A percentile compares a stretch with the other conserved stretches of the same genome.
Evolutionary conservation across 768 basidiomycete genomes (phyloP).

Genomic region (Tulasnella sp.): DNA sequence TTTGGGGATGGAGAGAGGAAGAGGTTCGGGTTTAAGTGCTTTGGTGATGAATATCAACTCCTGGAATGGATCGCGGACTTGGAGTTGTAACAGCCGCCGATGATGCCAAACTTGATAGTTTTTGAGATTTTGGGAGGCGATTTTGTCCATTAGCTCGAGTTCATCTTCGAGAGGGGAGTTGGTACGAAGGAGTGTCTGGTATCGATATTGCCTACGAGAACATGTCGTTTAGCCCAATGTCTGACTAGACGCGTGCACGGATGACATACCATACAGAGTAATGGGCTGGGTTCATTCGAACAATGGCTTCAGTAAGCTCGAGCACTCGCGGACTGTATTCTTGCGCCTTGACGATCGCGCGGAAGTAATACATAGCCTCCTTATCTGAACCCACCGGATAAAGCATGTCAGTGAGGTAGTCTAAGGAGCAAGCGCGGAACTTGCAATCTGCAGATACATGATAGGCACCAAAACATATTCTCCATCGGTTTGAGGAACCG

Average conservation of each 20-base stretch:
- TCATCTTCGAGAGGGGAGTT: conserved; percentile 60
- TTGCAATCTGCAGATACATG: no score
- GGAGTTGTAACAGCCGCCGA: conserved; percentile 57
- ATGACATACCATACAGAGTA: conserved; percentile 74
- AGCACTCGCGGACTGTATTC: conserved; percentile 77
- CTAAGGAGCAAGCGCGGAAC: no score
- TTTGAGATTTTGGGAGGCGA: conserved; percentile 75
- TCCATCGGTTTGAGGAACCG: conserved; percentile 70
- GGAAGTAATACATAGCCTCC: conserved; percentile 86
- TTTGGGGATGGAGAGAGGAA: no score
- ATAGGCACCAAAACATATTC: conserved; percentile 77
- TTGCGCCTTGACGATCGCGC: conserved; percentile 59
- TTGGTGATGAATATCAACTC: conserved; percentile 74
- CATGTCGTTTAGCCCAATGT: neutral
- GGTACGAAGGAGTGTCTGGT: conserved; percentile 65
- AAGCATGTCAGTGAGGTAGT: no score
- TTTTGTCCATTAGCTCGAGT: conserved; percentile 72
- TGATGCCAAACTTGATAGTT: conserved; percentile 99
- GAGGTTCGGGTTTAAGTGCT: conserved; percentile 37
- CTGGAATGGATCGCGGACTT: conserved; percentile 34
- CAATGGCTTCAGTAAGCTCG: conserved; percentile 76
- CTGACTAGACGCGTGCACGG: no score
- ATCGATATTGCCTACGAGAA: conserved; percentile 76
- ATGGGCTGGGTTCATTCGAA: conserved; percentile 87
- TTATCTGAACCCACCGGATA: no score